Conservation (phyloP, 176 grass and related monocot species). For the Ensete glaucum region DNA sequence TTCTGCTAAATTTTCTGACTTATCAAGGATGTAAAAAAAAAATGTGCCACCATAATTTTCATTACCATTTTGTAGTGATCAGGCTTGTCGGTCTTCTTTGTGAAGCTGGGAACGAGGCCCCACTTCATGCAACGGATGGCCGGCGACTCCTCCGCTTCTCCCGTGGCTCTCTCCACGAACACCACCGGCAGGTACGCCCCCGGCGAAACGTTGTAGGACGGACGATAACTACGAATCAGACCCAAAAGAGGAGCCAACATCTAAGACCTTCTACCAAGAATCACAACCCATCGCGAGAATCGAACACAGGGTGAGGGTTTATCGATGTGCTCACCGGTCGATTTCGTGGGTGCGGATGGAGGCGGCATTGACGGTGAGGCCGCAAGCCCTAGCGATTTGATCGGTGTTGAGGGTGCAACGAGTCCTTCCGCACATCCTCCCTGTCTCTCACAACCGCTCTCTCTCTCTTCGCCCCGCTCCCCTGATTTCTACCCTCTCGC, state of each 20-base stretch:
- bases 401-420: slow-evolving; percentile 55
- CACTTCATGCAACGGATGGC: slow-evolving; percentile 88
- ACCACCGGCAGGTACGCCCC: slow-evolving; percentile 68
- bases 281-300: background rate
- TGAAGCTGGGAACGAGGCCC: slow-evolving; percentile 91
- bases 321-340: slow-evolving; percentile 29
- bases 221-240: slow-evolving; percentile 43
- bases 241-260: background rate
- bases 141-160: slow-evolving; percentile 19
- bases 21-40: too few relatives aligned
- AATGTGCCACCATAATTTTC: background rate
- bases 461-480: background rate
- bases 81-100: slow-evolving; percentile 66
- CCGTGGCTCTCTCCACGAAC: slow-evolving; percentile 5
- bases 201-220: slow-evolving; percentile 70
- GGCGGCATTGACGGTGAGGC: slow-evolving; percentile 23
- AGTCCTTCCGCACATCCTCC: slow-evolving; percentile 70
- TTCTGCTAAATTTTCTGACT: background rate
- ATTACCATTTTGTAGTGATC: slow-evolving; percentile 88
- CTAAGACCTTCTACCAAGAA: background rate
- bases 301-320: background rate
- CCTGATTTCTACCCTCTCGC: background rate
- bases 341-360: slow-evolving; percentile 15
- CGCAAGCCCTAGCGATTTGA: slow-evolving; percentile 51
- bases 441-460: background rate